phyloP scores from a whole-genome alignment of 2,329 filamentous ascomycete species.

The Aspergillus sclerotialis region DNA sequence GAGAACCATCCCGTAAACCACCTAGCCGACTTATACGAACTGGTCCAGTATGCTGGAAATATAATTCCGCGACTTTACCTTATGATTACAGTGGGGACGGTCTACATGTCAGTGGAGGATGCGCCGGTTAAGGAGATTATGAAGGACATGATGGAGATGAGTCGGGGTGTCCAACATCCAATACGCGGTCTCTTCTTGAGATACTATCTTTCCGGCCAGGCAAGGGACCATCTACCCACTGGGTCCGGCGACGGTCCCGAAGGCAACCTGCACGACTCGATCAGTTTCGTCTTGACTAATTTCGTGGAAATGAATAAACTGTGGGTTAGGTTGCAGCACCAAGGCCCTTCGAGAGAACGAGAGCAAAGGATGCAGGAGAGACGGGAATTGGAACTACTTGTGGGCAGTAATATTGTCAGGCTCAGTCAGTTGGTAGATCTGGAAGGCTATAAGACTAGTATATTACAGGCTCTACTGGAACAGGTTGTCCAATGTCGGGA shows the following conservation, averaged over 20 bases:
- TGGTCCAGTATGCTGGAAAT: slow-evolving; percentile 97
- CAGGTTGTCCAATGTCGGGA: slow-evolving; percentile 98
- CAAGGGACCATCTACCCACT: slow-evolving; percentile 76
- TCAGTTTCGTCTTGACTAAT: slow-evolving; percentile 96
- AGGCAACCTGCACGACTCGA: slow-evolving; percentile 92
- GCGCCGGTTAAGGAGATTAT: slow-evolving; percentile 99
- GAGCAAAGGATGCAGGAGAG: slow-evolving; percentile 91
- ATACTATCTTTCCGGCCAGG: slow-evolving; percentile 94
- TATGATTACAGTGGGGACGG: slow-evolving; percentile 98
- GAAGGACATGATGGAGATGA: slow-evolving; percentile 99
- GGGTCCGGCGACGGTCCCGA: slow-evolving; percentile 84
- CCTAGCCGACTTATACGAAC: slow-evolving; percentile 93
- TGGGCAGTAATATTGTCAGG: slow-evolving; percentile 92
- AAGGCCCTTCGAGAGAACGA: slow-evolving; percentile 90
- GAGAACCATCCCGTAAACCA: slow-evolving; percentile 98
- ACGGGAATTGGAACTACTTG: slow-evolving; percentile 88
- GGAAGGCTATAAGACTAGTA: slow-evolving; percentile 85
- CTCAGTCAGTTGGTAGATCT: slow-evolving; percentile 93
- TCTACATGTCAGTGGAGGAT: slow-evolving; percentile 98
- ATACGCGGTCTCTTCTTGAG: slow-evolving; percentile 90
- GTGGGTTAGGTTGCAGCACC: slow-evolving; percentile 95
- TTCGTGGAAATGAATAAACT: slow-evolving; percentile 99
- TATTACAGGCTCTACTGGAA: slow-evolving; percentile 81
- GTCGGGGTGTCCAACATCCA: slow-evolving; percentile 91
- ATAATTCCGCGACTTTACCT: slow-evolving; percentile 94